Evolutionary conservation across 495 filamentous ascomycete genomes (phyloP), one percentile per base, ranked within the genome.

Genomic region (Talaromyces liani): DNA sequence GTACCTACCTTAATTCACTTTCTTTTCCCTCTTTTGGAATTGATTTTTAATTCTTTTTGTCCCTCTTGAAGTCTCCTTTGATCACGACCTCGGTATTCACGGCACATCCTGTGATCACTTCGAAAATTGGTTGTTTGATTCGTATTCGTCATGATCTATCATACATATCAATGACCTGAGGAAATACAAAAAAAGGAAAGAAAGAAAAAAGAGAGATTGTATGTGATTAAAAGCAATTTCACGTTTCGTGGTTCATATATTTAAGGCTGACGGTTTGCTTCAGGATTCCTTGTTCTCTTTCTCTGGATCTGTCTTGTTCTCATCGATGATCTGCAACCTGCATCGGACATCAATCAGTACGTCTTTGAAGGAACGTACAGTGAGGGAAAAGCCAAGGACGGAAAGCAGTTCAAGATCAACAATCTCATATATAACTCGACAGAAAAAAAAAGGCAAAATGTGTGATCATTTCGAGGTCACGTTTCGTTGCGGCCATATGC

Each of bases 381-480:
- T n/a, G 10, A 49, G 9, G 9, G 9, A 49, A 20, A 20, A 18
- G 16, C 16, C 20, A 49, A 47, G 9, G 12, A 49, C n/a, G 45
- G 4, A 16, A 16, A 41, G 1, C 4, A 6, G 14, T 41, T 41
- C 36, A 6, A 16, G 7, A 49, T 8, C 45, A 49, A 20, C 2
- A 49, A 49, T 20, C 45, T 2, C 2, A 3, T 20, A 49, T 49
- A 18, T 8, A 8, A 41, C 20, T 49, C 45, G 1, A 49, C 45
- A 49, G n/a, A 49, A 4, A 18, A 55, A 16, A 24, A 24, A n/a
- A 16, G 18, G 12, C 24, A 10, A 25, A 24, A 85, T 85, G 82
- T 85, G 82, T 66, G 81, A 85, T 66, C 84, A 81, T 64, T 84
- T 74, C 22, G 69, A 77, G 66, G 80, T 85, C n/a, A 70, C 73